These are phyloP conservation scores for Nannizziopsis arthrosporioides DNA, from an alignment of 2,329 filamentous ascomycete species.

Conservation along the genomic window DNA sequence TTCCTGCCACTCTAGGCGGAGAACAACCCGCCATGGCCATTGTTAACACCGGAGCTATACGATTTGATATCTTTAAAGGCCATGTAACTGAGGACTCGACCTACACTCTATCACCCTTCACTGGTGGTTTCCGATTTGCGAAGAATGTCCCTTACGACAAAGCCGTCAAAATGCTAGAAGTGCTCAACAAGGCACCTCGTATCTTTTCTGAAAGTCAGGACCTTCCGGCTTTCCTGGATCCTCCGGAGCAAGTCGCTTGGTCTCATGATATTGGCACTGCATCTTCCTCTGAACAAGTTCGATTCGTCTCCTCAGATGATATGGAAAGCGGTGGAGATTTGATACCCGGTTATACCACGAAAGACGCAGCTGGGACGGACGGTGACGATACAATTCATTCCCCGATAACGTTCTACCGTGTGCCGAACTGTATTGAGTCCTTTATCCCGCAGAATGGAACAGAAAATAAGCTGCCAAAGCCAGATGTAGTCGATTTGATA, in stretches of 20 bases:
- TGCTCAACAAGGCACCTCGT: conserved; percentile 47
- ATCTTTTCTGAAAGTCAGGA: conserved; percentile 29
- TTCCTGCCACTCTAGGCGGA: conserved; percentile 53
- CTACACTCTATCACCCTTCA: conserved; percentile 79
- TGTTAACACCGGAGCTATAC: conserved; percentile 79
- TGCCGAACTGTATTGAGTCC: conserved; percentile 75
- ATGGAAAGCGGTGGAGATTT: conserved; percentile 24
- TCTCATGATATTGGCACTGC: conserved; percentile 14
- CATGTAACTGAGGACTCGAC: conserved; percentile 79
- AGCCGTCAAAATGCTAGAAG: conserved; percentile 54
- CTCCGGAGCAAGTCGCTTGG: conserved; percentile 35
- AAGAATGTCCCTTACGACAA: conserved; percentile 68
- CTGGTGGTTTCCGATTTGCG: conserved; percentile 63
- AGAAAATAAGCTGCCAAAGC: conserved; percentile 26
- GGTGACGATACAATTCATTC: conserved; percentile 85
- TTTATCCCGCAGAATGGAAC: conserved; percentile 40
- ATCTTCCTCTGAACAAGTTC: conserved; percentile 1
- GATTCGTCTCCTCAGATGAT: conserved; percentile 9
- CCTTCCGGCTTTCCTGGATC: conserved; percentile 26
- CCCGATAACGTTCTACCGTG: conserved; percentile 58
- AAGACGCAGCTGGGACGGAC: conserved; percentile 68
- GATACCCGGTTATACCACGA: conserved; percentile 72
- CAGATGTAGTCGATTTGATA: conserved; percentile 70
- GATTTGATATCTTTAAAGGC: conserved; percentile 92
- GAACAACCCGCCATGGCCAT: conserved; percentile 56